Percentiles rank a stretch among this genome's conserved stretches.
These are phyloP conservation scores for Gleditsia sinensis DNA, from an alignment of 306 rosid genomes.

Conservation along the genomic window DNA sequence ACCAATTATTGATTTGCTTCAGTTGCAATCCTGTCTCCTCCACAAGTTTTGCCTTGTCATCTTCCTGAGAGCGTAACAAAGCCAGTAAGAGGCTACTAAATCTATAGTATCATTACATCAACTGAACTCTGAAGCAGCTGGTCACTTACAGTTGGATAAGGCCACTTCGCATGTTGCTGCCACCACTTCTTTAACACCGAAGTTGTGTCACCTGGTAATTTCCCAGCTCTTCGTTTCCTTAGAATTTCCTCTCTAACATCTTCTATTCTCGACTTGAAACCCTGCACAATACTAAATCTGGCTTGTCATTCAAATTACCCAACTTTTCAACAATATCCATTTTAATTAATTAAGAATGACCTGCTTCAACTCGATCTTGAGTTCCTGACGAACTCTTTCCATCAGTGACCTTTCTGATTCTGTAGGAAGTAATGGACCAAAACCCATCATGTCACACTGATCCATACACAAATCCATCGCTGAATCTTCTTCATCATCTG, in stretches of 20 bases:
- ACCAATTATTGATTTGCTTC: constrained; percentile 98
- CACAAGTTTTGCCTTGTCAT: constrained; percentile 96
- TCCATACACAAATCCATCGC: constrained; percentile 80
- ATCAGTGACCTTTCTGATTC: constrained; percentile 96
- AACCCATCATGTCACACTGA: constrained; percentile 91
- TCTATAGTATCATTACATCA: too few species aligned
- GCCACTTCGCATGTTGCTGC: constrained; percentile 99
- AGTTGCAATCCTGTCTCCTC: constrained; percentile 99
- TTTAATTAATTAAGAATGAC: too few species aligned
- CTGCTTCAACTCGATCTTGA: constrained; percentile 97
- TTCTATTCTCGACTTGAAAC: constrained; percentile 95
- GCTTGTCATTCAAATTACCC: too few species aligned
- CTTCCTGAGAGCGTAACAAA: constrained; percentile 69
- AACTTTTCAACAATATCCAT: too few species aligned
- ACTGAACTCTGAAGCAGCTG: background rate
- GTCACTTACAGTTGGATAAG: constrained; percentile 89
- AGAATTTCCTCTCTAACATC: constrained; percentile 96
- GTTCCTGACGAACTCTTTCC: constrained; percentile 97
- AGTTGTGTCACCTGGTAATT: constrained; percentile 96
- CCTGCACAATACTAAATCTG: constrained; percentile 43
- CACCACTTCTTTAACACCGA: constrained; percentile 92
- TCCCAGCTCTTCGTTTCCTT: constrained; percentile 98
- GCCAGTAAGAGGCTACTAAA: too few species aligned
- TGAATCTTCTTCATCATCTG: constrained; percentile 91
- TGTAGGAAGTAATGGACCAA: constrained; percentile 92